Evolutionary conservation across 495 filamentous ascomycete genomes (phyloP).

Genomic region (Lasiosphaeria ovina): DNA sequence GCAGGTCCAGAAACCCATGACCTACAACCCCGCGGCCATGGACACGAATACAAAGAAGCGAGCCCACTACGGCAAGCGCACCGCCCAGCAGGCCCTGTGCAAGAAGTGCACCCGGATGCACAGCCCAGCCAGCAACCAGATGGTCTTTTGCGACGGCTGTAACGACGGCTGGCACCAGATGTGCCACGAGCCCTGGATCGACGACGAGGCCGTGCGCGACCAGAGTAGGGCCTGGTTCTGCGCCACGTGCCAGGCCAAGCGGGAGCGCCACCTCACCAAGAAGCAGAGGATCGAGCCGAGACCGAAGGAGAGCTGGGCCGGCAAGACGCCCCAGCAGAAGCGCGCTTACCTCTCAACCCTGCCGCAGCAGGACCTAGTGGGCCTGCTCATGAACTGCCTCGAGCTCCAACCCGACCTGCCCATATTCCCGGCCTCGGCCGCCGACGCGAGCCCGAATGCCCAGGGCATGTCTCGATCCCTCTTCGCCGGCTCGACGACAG

Average conservation of each 20-base stretch:
- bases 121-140: slow-evolving; percentile 73
- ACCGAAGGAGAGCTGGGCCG: slow-evolving; percentile 42
- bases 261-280: slow-evolving; percentile 42
- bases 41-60: slow-evolving; percentile 38
- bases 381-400: slow-evolving; percentile 27
- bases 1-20: slow-evolving; percentile 69
- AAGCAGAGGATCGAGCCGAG: slow-evolving; percentile 29
- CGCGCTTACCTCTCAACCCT: slow-evolving; percentile 41
- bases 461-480: slow-evolving; percentile 14
- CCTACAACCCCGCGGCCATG: slow-evolving; percentile 61
- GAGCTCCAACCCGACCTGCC: slow-evolving; percentile 43
- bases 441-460: slow-evolving; percentile 1
- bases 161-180: slow-evolving; percentile 85
- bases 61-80: slow-evolving; percentile 47
- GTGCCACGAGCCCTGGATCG: slow-evolving; percentile 83
- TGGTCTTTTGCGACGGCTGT: slow-evolving; percentile 94
- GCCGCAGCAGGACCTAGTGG: slow-evolving; percentile 34
- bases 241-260: slow-evolving; percentile 56
- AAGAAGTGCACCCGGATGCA: slow-evolving; percentile 75
- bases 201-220: slow-evolving; percentile 62
- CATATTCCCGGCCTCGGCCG: slow-evolving; percentile 38
- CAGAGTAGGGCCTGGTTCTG: slow-evolving; percentile 76
- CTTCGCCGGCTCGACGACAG: slow-evolving; percentile 34
- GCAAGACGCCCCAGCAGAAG: slow-evolving; percentile 36
- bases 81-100: slow-evolving; percentile 58